Conservation (phyloP, 768 basidiomycete species). For the Gloeopeniophorella convolvens region DNA sequence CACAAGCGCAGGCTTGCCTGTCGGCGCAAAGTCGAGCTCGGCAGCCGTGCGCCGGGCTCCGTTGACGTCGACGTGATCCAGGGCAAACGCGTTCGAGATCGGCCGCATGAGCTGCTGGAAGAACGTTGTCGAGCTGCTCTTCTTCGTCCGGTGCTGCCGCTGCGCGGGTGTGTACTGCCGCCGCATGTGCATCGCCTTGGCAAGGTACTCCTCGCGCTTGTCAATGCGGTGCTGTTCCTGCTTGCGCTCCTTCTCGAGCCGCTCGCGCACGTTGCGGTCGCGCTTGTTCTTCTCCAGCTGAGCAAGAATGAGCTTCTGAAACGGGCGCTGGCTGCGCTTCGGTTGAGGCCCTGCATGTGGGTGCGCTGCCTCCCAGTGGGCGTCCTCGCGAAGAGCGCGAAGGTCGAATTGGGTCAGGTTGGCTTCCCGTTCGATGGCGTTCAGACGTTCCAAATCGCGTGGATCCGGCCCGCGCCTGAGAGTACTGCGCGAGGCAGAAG, state of each 20-base stretch:
- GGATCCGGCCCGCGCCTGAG: slow-evolving; percentile 53
- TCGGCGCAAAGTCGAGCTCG: slow-evolving; percentile 68
- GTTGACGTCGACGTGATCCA: slow-evolving; percentile 43
- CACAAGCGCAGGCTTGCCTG: slow-evolving; percentile 69
- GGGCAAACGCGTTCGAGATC: slow-evolving; percentile 77
- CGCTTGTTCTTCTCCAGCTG: slow-evolving; percentile 82
- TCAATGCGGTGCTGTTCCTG: slow-evolving; percentile 69
- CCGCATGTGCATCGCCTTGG: slow-evolving; percentile 58
- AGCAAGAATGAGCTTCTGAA: slow-evolving; percentile 52
- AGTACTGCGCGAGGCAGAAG: slow-evolving; percentile 37
- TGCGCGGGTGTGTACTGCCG: slow-evolving; percentile 45
- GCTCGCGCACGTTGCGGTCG: slow-evolving; percentile 61
- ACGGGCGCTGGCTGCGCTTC: slow-evolving; percentile 54
- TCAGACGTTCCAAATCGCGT: slow-evolving; percentile 68
- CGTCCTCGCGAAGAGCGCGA: slow-evolving; percentile 71
- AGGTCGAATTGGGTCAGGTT: slow-evolving; percentile 56
- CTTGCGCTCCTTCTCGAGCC: slow-evolving; percentile 68
- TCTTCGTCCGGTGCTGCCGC: slow-evolving; percentile 81
- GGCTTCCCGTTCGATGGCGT: slow-evolving; percentile 69
- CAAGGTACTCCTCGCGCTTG: slow-evolving; percentile 67
- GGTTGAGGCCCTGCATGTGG: slow-evolving; percentile 40
- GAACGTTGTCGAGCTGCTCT: slow-evolving; percentile 78
- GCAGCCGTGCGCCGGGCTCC: slow-evolving; percentile 51
- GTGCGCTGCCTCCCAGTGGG: slow-evolving; percentile 52
- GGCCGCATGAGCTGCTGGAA: slow-evolving; percentile 85